Base-by-base conservation (phyloP, 257 asterid species). In the Scutellaria baicalensis region DNA sequence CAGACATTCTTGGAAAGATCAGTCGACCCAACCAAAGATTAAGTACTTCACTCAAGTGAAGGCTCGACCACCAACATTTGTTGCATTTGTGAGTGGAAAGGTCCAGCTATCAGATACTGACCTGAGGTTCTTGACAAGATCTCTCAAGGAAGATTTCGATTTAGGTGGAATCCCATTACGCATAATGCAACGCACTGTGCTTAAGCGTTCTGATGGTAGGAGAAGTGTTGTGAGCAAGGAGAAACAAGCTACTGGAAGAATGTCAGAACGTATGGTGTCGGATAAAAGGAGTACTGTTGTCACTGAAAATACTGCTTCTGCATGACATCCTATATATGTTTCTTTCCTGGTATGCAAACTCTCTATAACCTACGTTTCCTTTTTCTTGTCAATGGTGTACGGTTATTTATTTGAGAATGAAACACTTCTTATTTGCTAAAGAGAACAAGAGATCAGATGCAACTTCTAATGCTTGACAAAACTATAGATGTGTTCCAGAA, bases 1-100 rank as follows among this genome's bases (percentile, higher is more conserved):
- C 84, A 77, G 97, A 68, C 99, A 91, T 79, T 94, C 97, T 12
- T 94, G 97, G 97, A 91, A 91, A 83, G 97, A 89, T 66, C 87
- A 80, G 71, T 83, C 99, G 0, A 84, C 97, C 49, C 97, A 94
- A 75, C 97, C 99, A 8, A 94, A 94, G 90, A 80, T 94, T 50
- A 91, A 91, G 57, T 94, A 94, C 68, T 94, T 94, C 85, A 89
- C 97, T 49, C 99, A 94, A 71, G 97, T 91, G 72, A 94, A 91
- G 85, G 97, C 97, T 13, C 86, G 99, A 23, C 97, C 96, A 9
- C 99, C 99, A n/a, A 94, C 97, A 40, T 91, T 91, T 52, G 90
- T 91, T 18, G 97, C 97, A 12, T 94, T 94, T 49, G 80, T 91
- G 75, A 91, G 89, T 8, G 88, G 95, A 40, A 89, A 88, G 70